Evolutionary conservation across 495 filamentous ascomycete genomes (phyloP).

Genomic region (Parathielavia hyrcaniae): DNA sequence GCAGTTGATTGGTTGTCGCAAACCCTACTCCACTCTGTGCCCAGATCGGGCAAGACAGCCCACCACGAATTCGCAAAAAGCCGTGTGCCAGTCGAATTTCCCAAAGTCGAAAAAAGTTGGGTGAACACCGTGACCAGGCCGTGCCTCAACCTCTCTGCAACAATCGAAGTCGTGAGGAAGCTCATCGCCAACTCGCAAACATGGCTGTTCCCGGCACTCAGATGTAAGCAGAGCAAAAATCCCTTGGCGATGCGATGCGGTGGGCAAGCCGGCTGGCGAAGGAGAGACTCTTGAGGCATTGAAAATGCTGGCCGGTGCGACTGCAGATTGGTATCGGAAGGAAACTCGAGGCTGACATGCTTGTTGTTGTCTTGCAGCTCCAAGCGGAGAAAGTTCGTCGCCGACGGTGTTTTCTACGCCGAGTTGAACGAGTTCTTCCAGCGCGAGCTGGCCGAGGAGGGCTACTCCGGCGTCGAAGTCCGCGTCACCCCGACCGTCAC

Average conservation of each 20-base stretch:
- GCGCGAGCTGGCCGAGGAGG: slow-evolving; percentile 98
- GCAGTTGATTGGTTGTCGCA: slow-evolving; percentile 19
- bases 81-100: slow-evolving; percentile 31
- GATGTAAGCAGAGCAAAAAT: slow-evolving; percentile 45
- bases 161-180: slow-evolving; percentile 24
- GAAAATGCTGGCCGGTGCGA: slow-evolving; percentile 3
- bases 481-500: slow-evolving; percentile 99
- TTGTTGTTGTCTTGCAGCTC: slow-evolving; percentile 54
- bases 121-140: slow-evolving; percentile 30
- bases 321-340: neutral
- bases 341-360: slow-evolving; percentile 10
- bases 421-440: slow-evolving; percentile 99
- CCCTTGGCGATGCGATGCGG: neutral
- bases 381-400: slow-evolving; percentile 99
- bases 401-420: slow-evolving; percentile 99
- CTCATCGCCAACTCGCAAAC: slow-evolving; percentile 37
- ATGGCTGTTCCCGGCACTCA: slow-evolving; percentile 49
- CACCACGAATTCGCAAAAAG: slow-evolving; percentile 38
- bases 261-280: neutral
- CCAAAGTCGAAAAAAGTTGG: slow-evolving; percentile 28
- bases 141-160: slow-evolving; percentile 28
- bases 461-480: slow-evolving; percentile 99
- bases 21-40: slow-evolving; percentile 32
- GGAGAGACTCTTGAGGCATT: neutral
- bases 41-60: slow-evolving; percentile 24